phyloP scores from a whole-genome alignment of 225 moss, liverwort and hornwort species.

The Pleurozium schreberi region DNA sequence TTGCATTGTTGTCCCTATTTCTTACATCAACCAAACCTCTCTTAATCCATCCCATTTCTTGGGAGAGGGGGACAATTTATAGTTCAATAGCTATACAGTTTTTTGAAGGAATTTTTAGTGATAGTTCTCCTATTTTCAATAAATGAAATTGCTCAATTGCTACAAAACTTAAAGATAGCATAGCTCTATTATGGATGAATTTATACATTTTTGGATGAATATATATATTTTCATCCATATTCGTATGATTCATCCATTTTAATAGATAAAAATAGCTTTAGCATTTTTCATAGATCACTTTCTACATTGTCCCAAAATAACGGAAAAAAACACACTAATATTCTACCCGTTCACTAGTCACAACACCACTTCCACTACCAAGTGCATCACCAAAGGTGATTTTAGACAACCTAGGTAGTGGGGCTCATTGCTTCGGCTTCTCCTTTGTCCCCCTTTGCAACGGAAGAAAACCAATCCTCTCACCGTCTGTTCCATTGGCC shows the following conservation, averaged over 20 bases:
- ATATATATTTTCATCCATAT: background rate
- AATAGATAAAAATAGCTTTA: background rate
- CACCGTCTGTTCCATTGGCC: background rate
- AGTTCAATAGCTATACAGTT: background rate
- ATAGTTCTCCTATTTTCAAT: background rate
- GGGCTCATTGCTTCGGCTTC: accelerated
- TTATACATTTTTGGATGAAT: background rate
- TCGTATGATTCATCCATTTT: background rate
- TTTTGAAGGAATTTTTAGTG: accelerated
- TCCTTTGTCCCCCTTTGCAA: accelerated
- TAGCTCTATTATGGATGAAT: accelerated
- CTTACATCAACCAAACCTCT: accelerated
- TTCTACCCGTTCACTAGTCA: accelerated
- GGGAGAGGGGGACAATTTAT: accelerated
- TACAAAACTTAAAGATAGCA: background rate
- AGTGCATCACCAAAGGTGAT: background rate
- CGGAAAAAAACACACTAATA: background rate
- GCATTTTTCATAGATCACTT: background rate
- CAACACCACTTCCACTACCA: background rate
- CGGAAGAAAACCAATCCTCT: background rate
- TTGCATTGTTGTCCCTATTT: background rate
- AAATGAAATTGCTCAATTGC: too few species aligned
- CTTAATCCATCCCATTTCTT: background rate
- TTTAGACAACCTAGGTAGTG: accelerated
- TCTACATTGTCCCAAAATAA: accelerated